phyloP scores from a whole-genome alignment of 129 eudicot species.

The Artemisia argyi region DNA sequence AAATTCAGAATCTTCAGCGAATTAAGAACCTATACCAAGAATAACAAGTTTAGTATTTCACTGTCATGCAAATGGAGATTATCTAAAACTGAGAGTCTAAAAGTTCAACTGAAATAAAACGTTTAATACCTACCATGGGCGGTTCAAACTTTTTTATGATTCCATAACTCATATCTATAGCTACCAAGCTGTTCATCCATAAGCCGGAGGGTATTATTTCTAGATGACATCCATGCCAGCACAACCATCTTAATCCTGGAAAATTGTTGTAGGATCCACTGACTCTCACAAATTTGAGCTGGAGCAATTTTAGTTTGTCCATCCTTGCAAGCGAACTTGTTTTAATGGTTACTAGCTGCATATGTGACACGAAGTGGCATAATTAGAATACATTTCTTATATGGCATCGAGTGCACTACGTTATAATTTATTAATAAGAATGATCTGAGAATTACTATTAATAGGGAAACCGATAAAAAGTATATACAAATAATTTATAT shows the following conservation, averaged over 20 bases:
- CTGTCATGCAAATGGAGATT: neutral
- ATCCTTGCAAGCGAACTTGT: constrained; percentile 3
- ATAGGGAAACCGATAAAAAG: no score
- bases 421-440: no score
- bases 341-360: neutral
- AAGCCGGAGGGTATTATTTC: constrained; percentile 2
- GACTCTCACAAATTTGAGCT: constrained; percentile 2
- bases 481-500: no score
- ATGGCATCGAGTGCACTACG: no score
- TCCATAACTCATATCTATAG: constrained; percentile 23
- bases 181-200: constrained; percentile 8
- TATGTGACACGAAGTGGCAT: neutral
- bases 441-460: no score
- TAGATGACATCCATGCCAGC: neutral
- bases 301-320: constrained; percentile 14
- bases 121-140: constrained; percentile 3
- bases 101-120: neutral
- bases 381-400: neutral
- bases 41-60: no score
- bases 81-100: neutral
- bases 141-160: constrained; percentile 7
- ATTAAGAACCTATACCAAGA: no score
- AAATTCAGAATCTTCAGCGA: no score
- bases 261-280: neutral
- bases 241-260: constrained; percentile 6